Evolutionary conservation across 345 rosid species (phyloP).

Genomic region (Lumnitzera racemosa): DNA sequence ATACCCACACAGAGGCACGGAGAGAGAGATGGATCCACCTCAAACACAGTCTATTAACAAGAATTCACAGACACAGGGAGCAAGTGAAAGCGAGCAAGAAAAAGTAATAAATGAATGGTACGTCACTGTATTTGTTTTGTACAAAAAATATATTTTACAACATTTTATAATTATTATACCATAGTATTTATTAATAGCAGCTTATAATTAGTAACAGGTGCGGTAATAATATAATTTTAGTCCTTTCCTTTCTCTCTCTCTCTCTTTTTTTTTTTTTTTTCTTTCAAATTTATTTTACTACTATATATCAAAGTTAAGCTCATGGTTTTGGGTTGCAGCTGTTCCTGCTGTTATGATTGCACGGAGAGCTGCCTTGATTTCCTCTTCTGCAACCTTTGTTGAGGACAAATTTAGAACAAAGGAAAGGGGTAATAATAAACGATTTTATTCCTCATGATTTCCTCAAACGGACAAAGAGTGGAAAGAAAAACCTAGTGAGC

Average conservation of each 20-base stretch:
- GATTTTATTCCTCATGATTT: too few species aligned
- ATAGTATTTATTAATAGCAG: too few species aligned
- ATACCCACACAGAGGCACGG: not conserved
- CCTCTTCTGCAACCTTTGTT: conserved; percentile 20
- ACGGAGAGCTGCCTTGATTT: conserved; percentile 15
- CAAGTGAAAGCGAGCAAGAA: conserved; percentile 7
- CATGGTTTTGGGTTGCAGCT: conserved; percentile 10
- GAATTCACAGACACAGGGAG: not conserved
- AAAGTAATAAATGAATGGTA: conserved; percentile 19
- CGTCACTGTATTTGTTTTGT: not conserved
- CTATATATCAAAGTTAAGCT: not conserved
- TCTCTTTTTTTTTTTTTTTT: not conserved
- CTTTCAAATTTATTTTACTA: not conserved
- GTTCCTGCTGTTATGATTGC: conserved; percentile 20
- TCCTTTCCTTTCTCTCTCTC: not conserved
- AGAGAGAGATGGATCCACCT: conserved; percentile 17
- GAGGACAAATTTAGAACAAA: not conserved
- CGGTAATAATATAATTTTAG: too few species aligned
- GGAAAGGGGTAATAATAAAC: not conserved
- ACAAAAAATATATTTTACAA: not conserved
- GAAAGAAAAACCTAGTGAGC: too few species aligned
- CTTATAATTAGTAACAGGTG: too few species aligned
- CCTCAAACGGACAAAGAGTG: too few species aligned
- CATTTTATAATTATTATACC: not conserved
- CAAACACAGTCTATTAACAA: conserved; percentile 11